phyloP scores from a whole-genome alignment of 176 grass and related monocot species.

The Ampelocalamus luodianensis region DNA sequence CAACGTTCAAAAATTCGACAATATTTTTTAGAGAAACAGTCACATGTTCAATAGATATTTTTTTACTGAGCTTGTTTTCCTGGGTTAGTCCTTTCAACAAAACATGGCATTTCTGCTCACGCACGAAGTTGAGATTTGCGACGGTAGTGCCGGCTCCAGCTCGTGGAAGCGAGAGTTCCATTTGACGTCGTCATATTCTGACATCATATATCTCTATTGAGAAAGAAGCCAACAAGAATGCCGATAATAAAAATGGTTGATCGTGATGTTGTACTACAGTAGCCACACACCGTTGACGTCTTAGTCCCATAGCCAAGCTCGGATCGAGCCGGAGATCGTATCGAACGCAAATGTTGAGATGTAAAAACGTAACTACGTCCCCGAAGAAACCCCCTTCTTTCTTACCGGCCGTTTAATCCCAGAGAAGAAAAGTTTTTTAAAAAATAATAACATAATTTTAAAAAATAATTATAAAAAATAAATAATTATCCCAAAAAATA shows the following conservation, averaged over 20 bases:
- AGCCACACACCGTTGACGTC: neutral
- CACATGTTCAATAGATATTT: no score
- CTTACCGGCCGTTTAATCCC: no score
- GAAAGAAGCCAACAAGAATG: neutral
- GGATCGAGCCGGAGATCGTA: neutral
- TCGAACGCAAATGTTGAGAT: neutral
- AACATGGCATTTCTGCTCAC: neutral
- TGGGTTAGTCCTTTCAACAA: neutral
- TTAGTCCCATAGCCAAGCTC: neutral
- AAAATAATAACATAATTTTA: no score
- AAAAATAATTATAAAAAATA: no score
- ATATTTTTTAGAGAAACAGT: no score
- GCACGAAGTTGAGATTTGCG: neutral
- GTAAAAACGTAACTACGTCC: neutral
- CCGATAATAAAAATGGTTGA: neutral
- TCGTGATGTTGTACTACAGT: neutral
- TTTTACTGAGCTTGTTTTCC: neutral
- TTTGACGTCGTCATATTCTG: neutral
- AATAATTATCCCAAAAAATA: no score
- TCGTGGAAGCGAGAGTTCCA: neutral
- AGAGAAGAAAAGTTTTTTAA: no score
- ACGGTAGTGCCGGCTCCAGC: neutral
- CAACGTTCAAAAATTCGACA: no score
- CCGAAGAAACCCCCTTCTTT: neutral
- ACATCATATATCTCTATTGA: no score